These are phyloP conservation scores for Aaosphaeria arxii DNA, from an alignment of 2,329 filamentous ascomycete genomes.

Conservation along the genomic window DNA sequence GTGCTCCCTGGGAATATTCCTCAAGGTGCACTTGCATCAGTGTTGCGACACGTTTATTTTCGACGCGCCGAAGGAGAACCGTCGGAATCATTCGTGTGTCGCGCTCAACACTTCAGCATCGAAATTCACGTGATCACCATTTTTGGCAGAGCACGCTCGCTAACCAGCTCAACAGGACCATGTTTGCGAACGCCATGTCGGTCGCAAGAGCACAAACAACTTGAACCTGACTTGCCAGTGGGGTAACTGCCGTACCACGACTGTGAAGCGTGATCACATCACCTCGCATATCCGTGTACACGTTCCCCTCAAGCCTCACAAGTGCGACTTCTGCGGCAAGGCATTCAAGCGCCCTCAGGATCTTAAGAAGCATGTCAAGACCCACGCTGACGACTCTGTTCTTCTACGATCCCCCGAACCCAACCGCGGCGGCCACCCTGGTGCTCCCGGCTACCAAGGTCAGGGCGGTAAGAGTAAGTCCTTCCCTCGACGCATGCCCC, in stretches of 20 bases:
- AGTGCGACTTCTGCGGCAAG: constrained; percentile 98
- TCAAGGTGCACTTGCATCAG: not conserved
- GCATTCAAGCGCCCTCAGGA: constrained; percentile 99
- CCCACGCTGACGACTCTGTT: constrained; percentile 92
- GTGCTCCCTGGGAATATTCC: constrained; percentile 5
- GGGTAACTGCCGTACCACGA: constrained; percentile 93
- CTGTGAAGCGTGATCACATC: constrained; percentile 98
- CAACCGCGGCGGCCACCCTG: constrained; percentile 43
- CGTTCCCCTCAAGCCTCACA: constrained; percentile 98
- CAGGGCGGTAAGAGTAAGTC: constrained; percentile 41
- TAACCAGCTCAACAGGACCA: constrained; percentile 66
- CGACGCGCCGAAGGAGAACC: not conserved
- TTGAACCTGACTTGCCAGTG: constrained; percentile 95
- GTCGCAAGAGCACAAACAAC: constrained; percentile 98
- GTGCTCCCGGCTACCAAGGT: constrained; percentile 32
- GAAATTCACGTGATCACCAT: constrained; percentile 4
- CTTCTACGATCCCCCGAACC: constrained; percentile 63
- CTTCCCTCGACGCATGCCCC: constrained; percentile 4
- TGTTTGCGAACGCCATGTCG: constrained; percentile 96
- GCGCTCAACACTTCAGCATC: too few species aligned
- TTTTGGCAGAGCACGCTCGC: constrained; percentile 1
- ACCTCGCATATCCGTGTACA: constrained; percentile 98
- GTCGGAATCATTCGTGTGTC: too few species aligned
- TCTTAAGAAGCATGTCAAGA: constrained; percentile 99
- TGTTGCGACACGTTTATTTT: not conserved